Base-by-base conservation (phyloP, 1,139 yeast species). In the Lodderomyces jiufengensis region DNA sequence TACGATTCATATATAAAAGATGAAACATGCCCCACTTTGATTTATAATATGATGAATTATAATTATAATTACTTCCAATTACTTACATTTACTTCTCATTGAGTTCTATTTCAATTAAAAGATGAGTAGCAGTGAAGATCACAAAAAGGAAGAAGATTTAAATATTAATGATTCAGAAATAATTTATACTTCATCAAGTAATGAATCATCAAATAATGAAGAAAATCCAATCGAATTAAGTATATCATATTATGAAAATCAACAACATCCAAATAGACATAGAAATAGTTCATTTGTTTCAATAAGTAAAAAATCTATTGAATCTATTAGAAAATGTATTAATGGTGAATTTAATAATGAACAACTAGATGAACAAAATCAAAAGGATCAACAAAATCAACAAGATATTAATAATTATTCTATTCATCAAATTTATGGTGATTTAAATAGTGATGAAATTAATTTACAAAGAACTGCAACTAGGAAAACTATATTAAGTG, bases 341-440 rank as follows among this genome's bases (percentile, higher is more conserved):
- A 36, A 41, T 3, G 49, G 49, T 9, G 44, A 18, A 18, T 5
- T 18, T 18, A n/a, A n/a, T n/a, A n/a, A n/a, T n/a, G n/a, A n/a
- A n/a, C n/a, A n/a, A n/a, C n/a, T n/a, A n/a, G n/a, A n/a, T n/a
- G n/a, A n/a, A n/a, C 20, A 18, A 18, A 5, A 46, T 12, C 24
- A 31, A 7, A 9, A 30, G n/a, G 27, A 35, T 7, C 16, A 29
- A 7, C 22, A 25, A 16, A 21, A 27, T 10, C 16, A 27, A 11
- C 31, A 33, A 9, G 37, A 38, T n/a, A 22, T 25, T 15, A 31
- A 40, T 11, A 35, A 47, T 16, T 61, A 50, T 42, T 51, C 67
- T 1, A 59, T 58, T 7, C 56, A 54, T 33, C 67, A 63, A 20
- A 63, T 66, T 13, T 66, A 55, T 40, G 69, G 70, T 3, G 65